Evolutionary conservation across 2,329 filamentous ascomycete genomes (phyloP).

Genomic region (Xylaria sp.): DNA sequence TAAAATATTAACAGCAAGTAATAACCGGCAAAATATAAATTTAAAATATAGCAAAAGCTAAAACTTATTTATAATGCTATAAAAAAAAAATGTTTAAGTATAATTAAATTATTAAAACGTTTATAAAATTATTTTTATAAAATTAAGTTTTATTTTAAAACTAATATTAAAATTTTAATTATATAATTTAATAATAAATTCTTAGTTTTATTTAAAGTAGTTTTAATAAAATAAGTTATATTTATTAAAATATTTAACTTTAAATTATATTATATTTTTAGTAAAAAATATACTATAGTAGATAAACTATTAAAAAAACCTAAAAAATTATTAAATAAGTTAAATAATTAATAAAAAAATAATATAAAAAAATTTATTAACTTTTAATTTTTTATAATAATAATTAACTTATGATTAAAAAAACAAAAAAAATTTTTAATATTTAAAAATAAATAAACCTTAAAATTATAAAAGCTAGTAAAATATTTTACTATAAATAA

Average conservation of each 20-base stretch:
- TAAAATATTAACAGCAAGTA: not conserved
- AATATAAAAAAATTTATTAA: not conserved
- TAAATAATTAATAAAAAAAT: not conserved
- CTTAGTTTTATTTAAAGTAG: not conserved
- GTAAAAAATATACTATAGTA: not conserved
- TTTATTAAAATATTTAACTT: slow-evolving; percentile 2
- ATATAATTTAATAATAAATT: not conserved
- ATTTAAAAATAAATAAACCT: not conserved
- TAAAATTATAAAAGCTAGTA: not conserved
- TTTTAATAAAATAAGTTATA: not conserved
- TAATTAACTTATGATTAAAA: not conserved
- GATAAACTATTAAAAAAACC: not conserved
- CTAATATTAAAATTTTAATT: not conserved
- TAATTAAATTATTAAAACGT: not conserved
- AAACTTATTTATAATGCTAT: not conserved
- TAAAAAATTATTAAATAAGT: not conserved
- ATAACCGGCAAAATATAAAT: not conserved
- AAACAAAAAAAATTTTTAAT: not conserved
- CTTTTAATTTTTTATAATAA: not conserved
- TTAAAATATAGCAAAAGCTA: not conserved
- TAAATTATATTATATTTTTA: not conserved
- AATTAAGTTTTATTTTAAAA: not conserved
- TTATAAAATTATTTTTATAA: not conserved
- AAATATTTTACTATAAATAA: not conserved
- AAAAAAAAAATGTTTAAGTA: not conserved